Evolutionary conservation across 805 yeast species (phyloP), one percentile per base, ranked within the genome.

Genomic region (Saccharomyces kudriavzevii): DNA sequence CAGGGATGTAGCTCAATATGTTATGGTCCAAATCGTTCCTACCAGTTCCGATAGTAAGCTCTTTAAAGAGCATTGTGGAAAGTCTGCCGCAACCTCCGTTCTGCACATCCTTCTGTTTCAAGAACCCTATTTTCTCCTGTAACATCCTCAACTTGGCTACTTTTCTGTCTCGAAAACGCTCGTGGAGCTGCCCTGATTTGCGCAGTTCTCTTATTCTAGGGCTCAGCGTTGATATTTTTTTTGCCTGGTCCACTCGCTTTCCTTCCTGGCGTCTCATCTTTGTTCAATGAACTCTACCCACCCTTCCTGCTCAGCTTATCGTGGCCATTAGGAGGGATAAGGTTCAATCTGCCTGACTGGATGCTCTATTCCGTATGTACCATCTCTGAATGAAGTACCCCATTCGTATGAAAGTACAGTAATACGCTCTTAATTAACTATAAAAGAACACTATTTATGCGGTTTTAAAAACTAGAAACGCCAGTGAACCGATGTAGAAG

Each of bases 161-260:
- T 69, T 92, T 92, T 56, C 98, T 81, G 71, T 94, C 98, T 54
- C 98, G 77, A 71, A 71, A 89, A 92, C 5, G 98, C 98, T 52
- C 98, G 77, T 71, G 94, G 99, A n/a, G 98, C 98, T 2, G 97
- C 97, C 63, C 98, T 79, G 70, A 94, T 92, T 72, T 94, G 98
- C 2, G 97, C 97, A 14, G 96, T 89, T 61, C 99, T 77, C 75
- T 89, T 92, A 63, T 82, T 83, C 66, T 86, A 89, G 8, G 95
- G 91, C 60, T 89, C 96, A 20, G 80, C 78, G 8, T 85, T 78
- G 51, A 86, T 74, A 0, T 89, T 91, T 73, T 88, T 90, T 55
- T 96, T 78, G 2, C 96, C 97, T 0, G 94, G 89, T 64, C 83
- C 85, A 40, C 66, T 64, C 5, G 61, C 62, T 58, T 62, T 68